Conservation (phyloP, 495 filamentous ascomycete genomes). For the Aspergillus indologenus region DNA sequence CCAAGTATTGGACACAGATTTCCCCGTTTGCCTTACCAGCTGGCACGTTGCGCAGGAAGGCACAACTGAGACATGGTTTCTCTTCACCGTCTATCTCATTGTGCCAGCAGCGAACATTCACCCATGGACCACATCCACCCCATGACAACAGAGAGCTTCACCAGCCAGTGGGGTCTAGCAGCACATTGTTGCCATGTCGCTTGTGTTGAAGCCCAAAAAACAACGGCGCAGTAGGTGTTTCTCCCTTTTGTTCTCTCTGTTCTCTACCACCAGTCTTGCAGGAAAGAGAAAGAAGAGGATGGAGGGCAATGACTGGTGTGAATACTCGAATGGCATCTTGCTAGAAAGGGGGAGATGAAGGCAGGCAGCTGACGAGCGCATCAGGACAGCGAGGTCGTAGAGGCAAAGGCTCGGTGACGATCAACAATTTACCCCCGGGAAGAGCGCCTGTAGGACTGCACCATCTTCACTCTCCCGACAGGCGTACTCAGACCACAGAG, state of each 20-base stretch:
- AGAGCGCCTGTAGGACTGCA: constrained; percentile 14
- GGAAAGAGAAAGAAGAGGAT: not conserved
- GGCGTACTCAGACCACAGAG: not conserved
- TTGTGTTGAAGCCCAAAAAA: constrained; percentile 9
- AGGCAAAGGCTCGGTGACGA: constrained; percentile 14
- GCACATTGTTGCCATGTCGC: constrained; percentile 5
- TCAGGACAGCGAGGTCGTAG: constrained; percentile 19
- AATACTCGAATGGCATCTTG: not conserved
- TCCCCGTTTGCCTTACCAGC: not conserved
- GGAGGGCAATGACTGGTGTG: not conserved
- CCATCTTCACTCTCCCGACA: not conserved
- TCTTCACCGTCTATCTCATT: not conserved
- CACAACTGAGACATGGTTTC: not conserved
- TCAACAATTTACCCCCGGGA: constrained; percentile 12
- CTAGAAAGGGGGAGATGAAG: not conserved
- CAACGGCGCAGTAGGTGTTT: constrained; percentile 12
- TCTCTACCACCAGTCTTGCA: too few species aligned
- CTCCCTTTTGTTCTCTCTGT: too few species aligned
- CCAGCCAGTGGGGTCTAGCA: not conserved
- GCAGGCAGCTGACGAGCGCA: not conserved
- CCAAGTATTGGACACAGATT: too few species aligned
- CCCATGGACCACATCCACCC: not conserved
- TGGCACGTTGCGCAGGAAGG: not conserved
- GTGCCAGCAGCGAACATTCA: not conserved
- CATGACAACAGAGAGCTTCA: not conserved